Percentiles rank a stretch among this genome's conserved stretches.
Evolutionary conservation across 176 grass and related monocot genomes (phyloP).

Genomic region (Oryza longistaminata): DNA sequence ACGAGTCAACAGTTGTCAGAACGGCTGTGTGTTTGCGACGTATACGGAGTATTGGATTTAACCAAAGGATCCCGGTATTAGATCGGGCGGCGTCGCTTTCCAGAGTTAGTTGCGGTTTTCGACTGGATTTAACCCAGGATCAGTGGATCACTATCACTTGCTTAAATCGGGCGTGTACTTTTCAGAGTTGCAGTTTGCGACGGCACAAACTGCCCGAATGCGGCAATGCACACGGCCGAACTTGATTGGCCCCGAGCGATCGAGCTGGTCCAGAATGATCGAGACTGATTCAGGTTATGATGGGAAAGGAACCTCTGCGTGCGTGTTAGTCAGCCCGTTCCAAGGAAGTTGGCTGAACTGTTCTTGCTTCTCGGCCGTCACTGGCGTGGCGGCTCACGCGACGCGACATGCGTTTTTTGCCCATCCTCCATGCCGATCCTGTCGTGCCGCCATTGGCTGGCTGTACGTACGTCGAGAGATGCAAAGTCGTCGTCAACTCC

Average conservation of each 20-base stretch:
- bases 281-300: not conserved
- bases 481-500: not conserved
- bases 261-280: not conserved
- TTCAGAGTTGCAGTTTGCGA: constrained; percentile 32
- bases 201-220: constrained; percentile 24
- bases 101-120: not conserved
- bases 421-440: constrained; percentile 11
- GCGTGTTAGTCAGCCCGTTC: not conserved
- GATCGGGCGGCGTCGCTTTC: not conserved
- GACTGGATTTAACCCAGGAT: not conserved
- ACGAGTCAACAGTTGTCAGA: constrained; percentile 22
- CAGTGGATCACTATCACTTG: not conserved
- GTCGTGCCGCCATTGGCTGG: not conserved
- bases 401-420: not conserved
- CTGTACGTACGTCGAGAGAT: not conserved
- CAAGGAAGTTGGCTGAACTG: constrained; percentile 19
- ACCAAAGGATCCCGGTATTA: constrained; percentile 19
- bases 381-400: not conserved
- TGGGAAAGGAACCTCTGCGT: not conserved
- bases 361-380: constrained; percentile 10
- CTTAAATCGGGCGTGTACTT: not conserved
- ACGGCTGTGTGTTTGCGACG: not conserved
- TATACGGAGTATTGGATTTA: constrained; percentile 1
- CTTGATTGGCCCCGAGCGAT: not conserved
- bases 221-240: constrained; percentile 2